Evolutionary conservation across 2,329 filamentous ascomycete species (phyloP).

Genomic region (Truncatella angustata): DNA sequence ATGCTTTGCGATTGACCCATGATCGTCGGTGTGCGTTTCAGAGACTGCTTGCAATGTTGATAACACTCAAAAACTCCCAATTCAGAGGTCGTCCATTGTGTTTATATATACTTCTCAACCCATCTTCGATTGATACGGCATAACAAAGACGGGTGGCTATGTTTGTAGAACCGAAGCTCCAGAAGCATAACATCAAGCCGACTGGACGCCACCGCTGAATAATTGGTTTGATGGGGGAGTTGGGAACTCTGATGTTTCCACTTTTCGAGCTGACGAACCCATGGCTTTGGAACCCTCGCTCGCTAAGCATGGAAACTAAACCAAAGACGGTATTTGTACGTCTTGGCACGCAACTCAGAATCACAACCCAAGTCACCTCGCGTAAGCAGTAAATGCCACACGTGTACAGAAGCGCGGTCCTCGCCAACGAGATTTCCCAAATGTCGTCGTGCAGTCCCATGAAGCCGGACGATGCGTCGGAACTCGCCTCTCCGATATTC

Average conservation of each 20-base stretch:
- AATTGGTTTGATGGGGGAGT: neutral
- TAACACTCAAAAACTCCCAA: too few species aligned
- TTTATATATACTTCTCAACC: neutral
- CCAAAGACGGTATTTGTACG: conserved; percentile 2
- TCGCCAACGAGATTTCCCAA: neutral
- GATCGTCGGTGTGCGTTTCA: neutral
- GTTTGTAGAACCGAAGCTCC: neutral
- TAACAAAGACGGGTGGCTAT: neutral
- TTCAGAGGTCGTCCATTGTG: too few species aligned
- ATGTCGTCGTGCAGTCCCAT: neutral
- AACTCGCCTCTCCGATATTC: neutral
- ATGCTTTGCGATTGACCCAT: conserved; percentile 3
- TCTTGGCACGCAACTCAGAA: neutral
- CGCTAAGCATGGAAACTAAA: neutral
- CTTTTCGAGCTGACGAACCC: too few species aligned
- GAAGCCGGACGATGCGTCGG: neutral
- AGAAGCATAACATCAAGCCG: neutral
- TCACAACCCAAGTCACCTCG: neutral
- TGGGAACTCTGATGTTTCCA: neutral
- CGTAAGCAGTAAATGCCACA: neutral
- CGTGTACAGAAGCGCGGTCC: neutral
- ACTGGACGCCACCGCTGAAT: neutral
- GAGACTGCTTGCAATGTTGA: too few species aligned
- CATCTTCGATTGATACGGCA: neutral
- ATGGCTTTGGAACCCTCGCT: neutral